These are phyloP conservation scores for Vitis hybrid DNA, from an alignment of 177 flowering plant genomes.

Conservation along the genomic window DNA sequence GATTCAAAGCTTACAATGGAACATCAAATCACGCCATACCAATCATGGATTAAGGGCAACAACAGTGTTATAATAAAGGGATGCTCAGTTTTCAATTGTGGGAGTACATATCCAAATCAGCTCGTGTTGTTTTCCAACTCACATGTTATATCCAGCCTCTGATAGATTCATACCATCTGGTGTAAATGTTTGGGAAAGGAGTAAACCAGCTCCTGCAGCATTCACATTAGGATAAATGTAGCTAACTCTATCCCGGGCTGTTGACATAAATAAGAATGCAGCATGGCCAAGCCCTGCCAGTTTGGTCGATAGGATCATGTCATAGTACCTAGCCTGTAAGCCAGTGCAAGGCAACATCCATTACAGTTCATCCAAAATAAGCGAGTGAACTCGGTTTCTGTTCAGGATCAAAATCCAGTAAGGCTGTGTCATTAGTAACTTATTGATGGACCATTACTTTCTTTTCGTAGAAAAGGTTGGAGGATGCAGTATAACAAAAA, in stretches of 20 bases:
- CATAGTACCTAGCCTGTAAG: slow-evolving; percentile 81
- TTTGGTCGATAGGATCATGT: slow-evolving; percentile 81
- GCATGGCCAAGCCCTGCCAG: slow-evolving; percentile 92
- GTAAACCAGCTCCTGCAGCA: slow-evolving; percentile 86
- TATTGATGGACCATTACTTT: too few relatives aligned
- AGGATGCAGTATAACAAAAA: too few relatives aligned
- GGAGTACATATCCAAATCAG: slow-evolving; percentile 11
- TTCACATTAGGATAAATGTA: slow-evolving; percentile 89
- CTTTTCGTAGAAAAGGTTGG: too few relatives aligned
- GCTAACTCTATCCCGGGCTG: slow-evolving; percentile 81
- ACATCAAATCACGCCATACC: too few relatives aligned
- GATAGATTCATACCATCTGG: slow-evolving; percentile 63
- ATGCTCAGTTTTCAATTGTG: too few relatives aligned
- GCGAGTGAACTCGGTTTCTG: too few relatives aligned
- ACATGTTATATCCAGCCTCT: slow-evolving; percentile 72
- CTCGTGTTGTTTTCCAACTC: slow-evolving; percentile 18
- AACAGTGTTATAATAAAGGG: too few relatives aligned
- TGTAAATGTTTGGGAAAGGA: slow-evolving; percentile 69
- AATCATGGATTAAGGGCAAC: too few relatives aligned
- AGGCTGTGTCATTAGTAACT: too few relatives aligned
- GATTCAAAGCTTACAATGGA: too few relatives aligned
- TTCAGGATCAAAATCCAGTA: too few relatives aligned
- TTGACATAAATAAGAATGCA: slow-evolving; percentile 78
- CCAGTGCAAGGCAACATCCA: slow-evolving; percentile 10
- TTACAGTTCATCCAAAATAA: slow-evolving; percentile 2